Evolutionary conservation across 257 asterid genomes (phyloP).

Genomic region (Nemophila menziesii): DNA sequence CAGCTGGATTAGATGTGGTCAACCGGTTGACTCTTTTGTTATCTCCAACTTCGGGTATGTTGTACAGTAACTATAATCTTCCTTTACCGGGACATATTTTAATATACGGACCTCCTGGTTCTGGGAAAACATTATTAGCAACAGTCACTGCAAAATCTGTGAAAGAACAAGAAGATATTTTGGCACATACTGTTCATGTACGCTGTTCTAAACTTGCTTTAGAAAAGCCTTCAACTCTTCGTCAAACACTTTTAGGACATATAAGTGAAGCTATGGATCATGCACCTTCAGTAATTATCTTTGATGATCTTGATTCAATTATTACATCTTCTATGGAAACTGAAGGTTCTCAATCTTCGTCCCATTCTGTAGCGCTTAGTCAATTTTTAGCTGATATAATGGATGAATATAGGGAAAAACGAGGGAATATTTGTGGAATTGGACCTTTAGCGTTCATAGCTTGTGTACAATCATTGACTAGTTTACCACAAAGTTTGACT

Average conservation of each 20-base stretch:
- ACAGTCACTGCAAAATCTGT: conserved; percentile 57
- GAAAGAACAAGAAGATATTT: conserved; percentile 55
- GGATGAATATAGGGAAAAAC: conserved; percentile 79
- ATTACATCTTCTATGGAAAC: conserved; percentile 58
- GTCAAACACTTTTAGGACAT: conserved; percentile 50
- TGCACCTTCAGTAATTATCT: conserved; percentile 77
- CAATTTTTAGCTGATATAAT: conserved; percentile 70
- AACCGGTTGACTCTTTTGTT: conserved; percentile 54
- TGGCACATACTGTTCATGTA: conserved; percentile 69
- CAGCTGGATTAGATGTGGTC: conserved; percentile 65
- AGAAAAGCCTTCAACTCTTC: conserved; percentile 70
- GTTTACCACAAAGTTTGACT: conserved; percentile 75
- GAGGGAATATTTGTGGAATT: conserved; percentile 53
- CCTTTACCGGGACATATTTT: conserved; percentile 91
- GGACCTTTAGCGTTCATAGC: conserved; percentile 88
- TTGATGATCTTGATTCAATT: conserved; percentile 95
- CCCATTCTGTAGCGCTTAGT: conserved; percentile 47
- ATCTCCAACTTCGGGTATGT: conserved; percentile 50
- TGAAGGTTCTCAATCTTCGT: conserved; percentile 72
- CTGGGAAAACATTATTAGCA: conserved; percentile 84
- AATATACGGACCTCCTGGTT: conserved; percentile 90
- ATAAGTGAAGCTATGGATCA: conserved; percentile 75
- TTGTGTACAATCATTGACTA: conserved; percentile 68
- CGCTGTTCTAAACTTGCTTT: conserved; percentile 71
- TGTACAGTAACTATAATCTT: conserved; percentile 47